Conservation (phyloP, 2,329 filamentous ascomycete species). For the Diaporthe sp. region DNA sequence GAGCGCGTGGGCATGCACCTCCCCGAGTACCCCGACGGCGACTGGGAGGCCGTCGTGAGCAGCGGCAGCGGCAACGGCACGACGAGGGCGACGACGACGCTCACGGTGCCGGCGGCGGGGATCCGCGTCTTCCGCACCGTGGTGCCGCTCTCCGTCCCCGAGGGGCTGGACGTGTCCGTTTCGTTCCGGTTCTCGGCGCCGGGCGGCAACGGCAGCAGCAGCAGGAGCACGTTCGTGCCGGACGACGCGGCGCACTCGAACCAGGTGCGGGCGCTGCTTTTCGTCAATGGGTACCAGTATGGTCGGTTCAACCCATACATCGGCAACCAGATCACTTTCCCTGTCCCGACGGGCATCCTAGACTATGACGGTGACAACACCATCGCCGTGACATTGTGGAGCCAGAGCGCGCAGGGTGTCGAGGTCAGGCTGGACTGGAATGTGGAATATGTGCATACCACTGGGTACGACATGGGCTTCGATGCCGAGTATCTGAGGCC, state of each 20-base stretch:
- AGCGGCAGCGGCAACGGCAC: slow-evolving; percentile 40
- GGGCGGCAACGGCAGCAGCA: background rate
- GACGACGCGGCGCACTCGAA: slow-evolving; percentile 50
- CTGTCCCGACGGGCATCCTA: slow-evolving; percentile 70
- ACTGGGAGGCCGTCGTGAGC: slow-evolving; percentile 54
- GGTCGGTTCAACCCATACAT: slow-evolving; percentile 72
- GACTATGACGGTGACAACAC: slow-evolving; percentile 71
- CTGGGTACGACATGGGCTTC: slow-evolving; percentile 65
- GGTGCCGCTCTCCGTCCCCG: slow-evolving; percentile 63
- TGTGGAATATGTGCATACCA: slow-evolving; percentile 67
- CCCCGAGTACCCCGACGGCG: slow-evolving; percentile 64
- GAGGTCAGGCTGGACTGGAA: slow-evolving; percentile 64
- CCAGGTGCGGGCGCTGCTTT: slow-evolving; percentile 65
- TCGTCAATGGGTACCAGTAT: slow-evolving; percentile 77
- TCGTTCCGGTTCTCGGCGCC: slow-evolving; percentile 66
- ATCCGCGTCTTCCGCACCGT: slow-evolving; percentile 69
- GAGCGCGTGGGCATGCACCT: slow-evolving; percentile 72
- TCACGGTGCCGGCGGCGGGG: slow-evolving; percentile 62
- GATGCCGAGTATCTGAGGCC: slow-evolving; percentile 63
- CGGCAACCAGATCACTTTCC: slow-evolving; percentile 72
- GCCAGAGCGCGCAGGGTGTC: slow-evolving; percentile 66
- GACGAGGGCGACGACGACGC: slow-evolving; percentile 50
- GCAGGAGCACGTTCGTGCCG: slow-evolving; percentile 54
- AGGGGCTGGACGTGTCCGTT: slow-evolving; percentile 67
- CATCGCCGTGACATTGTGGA: slow-evolving; percentile 71